Evolutionary conservation across 352 stramenopile genomes (phyloP).

Genomic region (Phytophthora palmivora): DNA sequence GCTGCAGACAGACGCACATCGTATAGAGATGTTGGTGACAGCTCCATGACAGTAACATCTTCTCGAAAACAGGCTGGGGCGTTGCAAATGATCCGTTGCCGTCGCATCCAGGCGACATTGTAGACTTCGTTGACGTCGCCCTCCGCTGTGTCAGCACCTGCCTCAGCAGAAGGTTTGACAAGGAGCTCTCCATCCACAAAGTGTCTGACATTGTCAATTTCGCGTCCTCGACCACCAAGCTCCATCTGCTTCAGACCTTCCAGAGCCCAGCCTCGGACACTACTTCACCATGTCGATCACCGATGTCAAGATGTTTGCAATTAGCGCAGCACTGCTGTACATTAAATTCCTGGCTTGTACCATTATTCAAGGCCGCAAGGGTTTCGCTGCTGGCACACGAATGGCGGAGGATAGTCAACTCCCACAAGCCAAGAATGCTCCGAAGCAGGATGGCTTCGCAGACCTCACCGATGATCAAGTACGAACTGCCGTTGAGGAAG

Average conservation of each 20-base stretch:
- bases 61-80: conserved; percentile 32
- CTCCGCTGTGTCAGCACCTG: conserved; percentile 6
- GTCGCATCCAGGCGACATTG: conserved; percentile 22
- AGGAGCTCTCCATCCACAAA: conserved; percentile 1
- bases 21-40: conserved; percentile 18
- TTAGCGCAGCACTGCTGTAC: conserved; percentile 62
- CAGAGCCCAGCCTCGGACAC: too few species aligned
- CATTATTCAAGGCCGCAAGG: conserved; percentile 53
- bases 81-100: conserved; percentile 25
- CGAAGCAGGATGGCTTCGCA: conserved; percentile 23
- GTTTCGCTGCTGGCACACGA: conserved; percentile 55
- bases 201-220: conserved; percentile 33
- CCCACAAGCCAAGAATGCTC: conserved; percentile 30
- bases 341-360: conserved; percentile 67
- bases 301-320: conserved; percentile 45
- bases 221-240: conserved; percentile 31
- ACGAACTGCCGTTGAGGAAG: conserved; percentile 30
- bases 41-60: conserved; percentile 19
- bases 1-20: conserved; percentile 1
- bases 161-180: conserved; percentile 12
- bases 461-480: conserved; percentile 38
- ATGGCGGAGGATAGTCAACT: conserved; percentile 56
- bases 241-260: conserved; percentile 11
- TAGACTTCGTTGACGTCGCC: conserved; percentile 11
- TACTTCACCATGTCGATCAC: conserved; percentile 24